A percentile compares a stretch with the other conserved stretches of the same genome.
phyloP scores from a whole-genome alignment of 1,284 basidiomycete genomes.

The Melampsora medusae region DNA sequence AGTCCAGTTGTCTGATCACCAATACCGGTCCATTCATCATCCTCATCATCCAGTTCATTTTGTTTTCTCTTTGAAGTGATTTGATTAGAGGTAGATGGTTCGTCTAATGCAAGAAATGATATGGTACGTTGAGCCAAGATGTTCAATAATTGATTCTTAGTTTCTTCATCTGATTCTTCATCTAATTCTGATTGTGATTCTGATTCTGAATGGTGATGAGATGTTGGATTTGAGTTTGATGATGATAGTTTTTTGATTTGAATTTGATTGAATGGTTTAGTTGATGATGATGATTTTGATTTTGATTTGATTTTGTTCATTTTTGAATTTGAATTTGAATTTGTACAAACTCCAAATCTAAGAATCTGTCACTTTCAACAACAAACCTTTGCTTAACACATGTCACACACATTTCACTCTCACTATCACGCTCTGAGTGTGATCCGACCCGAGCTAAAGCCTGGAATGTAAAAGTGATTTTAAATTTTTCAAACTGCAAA shows the following conservation, averaged over 20 bases:
- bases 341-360: too few relatives aligned
- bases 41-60: background rate
- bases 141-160: background rate
- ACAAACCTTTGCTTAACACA: background rate
- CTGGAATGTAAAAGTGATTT: too few relatives aligned
- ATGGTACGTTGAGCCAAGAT: background rate
- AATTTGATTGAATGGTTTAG: background rate
- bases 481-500: too few relatives aligned
- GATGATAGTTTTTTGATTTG: conserved; percentile 6
- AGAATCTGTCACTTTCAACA: too few relatives aligned
- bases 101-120: background rate
- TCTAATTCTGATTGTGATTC: too few relatives aligned
- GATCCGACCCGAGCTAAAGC: too few relatives aligned
- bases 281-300: background rate
- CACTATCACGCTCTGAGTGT: too few relatives aligned
- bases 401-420: background rate
- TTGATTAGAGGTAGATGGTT: conserved; percentile 4
- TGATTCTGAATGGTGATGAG: too few relatives aligned
- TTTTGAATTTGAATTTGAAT: too few relatives aligned
- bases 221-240: background rate
- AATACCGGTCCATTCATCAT: conserved; percentile 15
- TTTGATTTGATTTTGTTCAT: background rate
- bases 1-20: background rate
- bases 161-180: background rate
- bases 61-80: background rate